Conservation (phyloP, 2,329 filamentous ascomycete genomes). For the Colletotrichum destructivum region DNA sequence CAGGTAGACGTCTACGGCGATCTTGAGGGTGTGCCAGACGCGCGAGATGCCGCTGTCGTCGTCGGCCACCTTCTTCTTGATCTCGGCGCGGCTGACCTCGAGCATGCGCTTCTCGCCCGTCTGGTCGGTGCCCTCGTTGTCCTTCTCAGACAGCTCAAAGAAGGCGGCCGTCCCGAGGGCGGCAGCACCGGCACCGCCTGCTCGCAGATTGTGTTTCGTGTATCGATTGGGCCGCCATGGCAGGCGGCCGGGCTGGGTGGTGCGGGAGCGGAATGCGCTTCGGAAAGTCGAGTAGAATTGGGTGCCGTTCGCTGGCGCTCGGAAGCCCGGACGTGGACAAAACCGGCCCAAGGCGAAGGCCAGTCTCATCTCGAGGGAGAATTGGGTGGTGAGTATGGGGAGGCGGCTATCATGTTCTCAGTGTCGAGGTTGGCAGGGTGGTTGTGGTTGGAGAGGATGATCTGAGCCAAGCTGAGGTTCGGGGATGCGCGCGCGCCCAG, state of each 20-base stretch:
- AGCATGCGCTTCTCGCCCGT: conserved; percentile 92
- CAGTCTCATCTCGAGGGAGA: conserved; percentile 61
- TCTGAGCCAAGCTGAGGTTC: conserved; percentile 1
- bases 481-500: conserved; percentile 14
- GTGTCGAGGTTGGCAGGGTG: conserved; percentile 1
- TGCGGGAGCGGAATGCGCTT: conserved; percentile 21
- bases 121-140: conserved; percentile 64
- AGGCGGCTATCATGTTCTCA: conserved; percentile 44
- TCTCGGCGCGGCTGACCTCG: conserved; percentile 82
- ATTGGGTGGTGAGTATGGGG: conserved; percentile 16
- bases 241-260: conserved; percentile 44
- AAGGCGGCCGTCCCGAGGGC: conserved; percentile 70
- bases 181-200: conserved; percentile 57
- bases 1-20: conserved; percentile 81
- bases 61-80: conserved; percentile 77
- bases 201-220: conserved; percentile 54
- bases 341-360: conserved; percentile 60
- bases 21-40: conserved; percentile 71
- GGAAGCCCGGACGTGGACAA: conserved; percentile 57
- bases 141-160: conserved; percentile 70
- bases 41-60: conserved; percentile 73
- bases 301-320: conserved; percentile 46
- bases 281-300: conserved; percentile 40
- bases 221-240: conserved; percentile 46
- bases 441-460: not conserved